Conservation (phyloP, 768 basidiomycete species). For the Hygrocybe coccinea region DNA sequence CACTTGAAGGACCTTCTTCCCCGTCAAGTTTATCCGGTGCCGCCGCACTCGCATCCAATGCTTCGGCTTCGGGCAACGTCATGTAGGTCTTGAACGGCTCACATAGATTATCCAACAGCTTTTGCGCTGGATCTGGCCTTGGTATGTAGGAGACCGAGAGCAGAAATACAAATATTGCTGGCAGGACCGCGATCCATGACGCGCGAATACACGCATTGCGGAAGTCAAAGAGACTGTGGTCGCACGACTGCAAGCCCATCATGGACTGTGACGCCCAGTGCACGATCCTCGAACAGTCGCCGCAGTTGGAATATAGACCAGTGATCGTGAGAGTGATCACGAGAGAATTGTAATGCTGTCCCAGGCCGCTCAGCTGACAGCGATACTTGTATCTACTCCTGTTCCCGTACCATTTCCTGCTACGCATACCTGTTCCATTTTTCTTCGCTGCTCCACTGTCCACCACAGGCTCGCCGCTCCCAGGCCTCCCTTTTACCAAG, state of each 20-base stretch:
- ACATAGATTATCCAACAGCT: constrained; percentile 18
- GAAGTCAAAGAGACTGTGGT: constrained; percentile 39
- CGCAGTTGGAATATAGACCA: no score
- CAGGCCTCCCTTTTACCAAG: no score
- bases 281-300: no score
- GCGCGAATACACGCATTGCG: constrained; percentile 43
- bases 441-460: no score
- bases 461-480: no score
- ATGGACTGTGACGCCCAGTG: no score
- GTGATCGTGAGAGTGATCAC: no score
- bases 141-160: constrained; percentile 30
- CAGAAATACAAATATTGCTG: constrained; percentile 46
- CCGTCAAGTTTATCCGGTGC: constrained; percentile 17
- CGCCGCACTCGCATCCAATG: constrained; percentile 29
- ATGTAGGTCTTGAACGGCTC: constrained; percentile 41
- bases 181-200: constrained; percentile 48
- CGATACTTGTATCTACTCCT: no score
- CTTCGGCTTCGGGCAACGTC: constrained; percentile 54
- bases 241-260: constrained; percentile 29
- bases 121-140: constrained; percentile 22
- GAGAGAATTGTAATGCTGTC: no score
- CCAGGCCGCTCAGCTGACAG: no score
- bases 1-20: constrained; percentile 17
- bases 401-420: no score
- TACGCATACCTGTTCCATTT: no score